These are phyloP conservation scores for Gossypium sturtianum DNA, from an alignment of 345 rosid species.

Conservation along the genomic window DNA sequence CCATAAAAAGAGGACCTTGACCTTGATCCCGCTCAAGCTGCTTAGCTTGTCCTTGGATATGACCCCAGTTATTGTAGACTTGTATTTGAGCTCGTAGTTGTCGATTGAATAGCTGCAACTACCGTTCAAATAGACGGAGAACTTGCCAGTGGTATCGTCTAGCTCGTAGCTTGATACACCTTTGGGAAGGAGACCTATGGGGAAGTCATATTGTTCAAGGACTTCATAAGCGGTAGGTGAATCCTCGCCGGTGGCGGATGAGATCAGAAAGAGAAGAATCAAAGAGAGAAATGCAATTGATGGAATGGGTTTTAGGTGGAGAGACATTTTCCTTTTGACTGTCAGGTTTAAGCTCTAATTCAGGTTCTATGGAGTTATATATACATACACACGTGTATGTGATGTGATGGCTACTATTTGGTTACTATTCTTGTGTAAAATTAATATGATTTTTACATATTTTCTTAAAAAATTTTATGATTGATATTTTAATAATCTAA, in stretches of 20 bases:
- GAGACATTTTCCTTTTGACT: not conserved
- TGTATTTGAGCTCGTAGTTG: slow-evolving; percentile 44
- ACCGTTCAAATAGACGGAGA: slow-evolving; percentile 26
- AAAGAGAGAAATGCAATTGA: not conserved
- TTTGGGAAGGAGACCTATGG: slow-evolving; percentile 32
- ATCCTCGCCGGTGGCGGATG: not conserved
- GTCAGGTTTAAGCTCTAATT: not conserved
- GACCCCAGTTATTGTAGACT: slow-evolving; percentile 31
- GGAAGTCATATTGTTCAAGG: slow-evolving; percentile 4
- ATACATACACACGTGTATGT: not conserved
- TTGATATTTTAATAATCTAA: no score
- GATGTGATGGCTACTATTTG: no score
- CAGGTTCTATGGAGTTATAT: not conserved
- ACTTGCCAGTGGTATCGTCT: slow-evolving; percentile 35
- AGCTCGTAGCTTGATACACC: slow-evolving; percentile 33
- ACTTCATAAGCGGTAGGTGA: slow-evolving; percentile 6
- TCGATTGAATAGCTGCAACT: slow-evolving; percentile 35
- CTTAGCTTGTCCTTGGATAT: slow-evolving; percentile 33
- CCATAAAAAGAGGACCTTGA: slow-evolving; percentile 43
- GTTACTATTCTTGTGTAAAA: no score
- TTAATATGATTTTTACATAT: no score
- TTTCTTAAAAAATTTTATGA: no score
- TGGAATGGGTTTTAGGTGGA: not conserved
- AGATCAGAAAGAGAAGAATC: not conserved
- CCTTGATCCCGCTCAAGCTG: slow-evolving; percentile 33